phyloP scores from a whole-genome alignment of 768 basidiomycete species.

The Psilocybe cyanescens region DNA sequence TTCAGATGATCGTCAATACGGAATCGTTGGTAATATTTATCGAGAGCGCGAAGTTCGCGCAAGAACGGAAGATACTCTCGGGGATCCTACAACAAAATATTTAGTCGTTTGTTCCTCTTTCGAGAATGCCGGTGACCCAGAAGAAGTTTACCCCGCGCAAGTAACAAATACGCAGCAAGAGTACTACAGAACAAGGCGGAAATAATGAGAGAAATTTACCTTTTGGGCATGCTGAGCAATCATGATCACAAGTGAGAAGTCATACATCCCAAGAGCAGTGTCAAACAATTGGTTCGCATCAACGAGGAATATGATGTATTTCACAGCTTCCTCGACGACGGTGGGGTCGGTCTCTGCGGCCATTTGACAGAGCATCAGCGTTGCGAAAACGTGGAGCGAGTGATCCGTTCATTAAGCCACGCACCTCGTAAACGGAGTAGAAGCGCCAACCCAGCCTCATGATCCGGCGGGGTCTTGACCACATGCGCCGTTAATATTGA shows the following conservation, averaged over 20 bases:
- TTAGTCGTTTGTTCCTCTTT: neutral
- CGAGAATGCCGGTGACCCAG: neutral
- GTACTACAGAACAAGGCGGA: neutral
- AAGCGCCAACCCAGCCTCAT: constrained; percentile 80
- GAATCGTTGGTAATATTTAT: constrained; percentile 84
- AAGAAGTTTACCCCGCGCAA: neutral
- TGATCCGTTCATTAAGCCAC: constrained; percentile 5
- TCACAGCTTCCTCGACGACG: constrained; percentile 94
- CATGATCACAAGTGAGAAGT: constrained; percentile 94
- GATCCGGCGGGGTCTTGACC: constrained; percentile 88
- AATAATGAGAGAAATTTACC: constrained; percentile 42
- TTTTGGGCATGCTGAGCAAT: constrained; percentile 97
- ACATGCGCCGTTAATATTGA: constrained; percentile 92
- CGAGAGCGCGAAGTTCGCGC: constrained; percentile 80
- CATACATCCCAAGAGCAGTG: constrained; percentile 97
- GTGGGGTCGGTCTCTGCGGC: constrained; percentile 58
- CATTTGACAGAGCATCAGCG: neutral
- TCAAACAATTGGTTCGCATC: constrained; percentile 92
- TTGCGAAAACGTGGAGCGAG: neutral
- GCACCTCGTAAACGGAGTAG: constrained; percentile 81
- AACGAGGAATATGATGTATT: constrained; percentile 97
- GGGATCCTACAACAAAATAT: constrained; percentile 72
- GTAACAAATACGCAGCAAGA: neutral
- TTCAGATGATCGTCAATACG: constrained; percentile 92
- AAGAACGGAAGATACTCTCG: constrained; percentile 98